These are phyloP conservation scores for Lodderomyces pseudojiufengensis DNA, from an alignment of 1,139 yeast species.

Conservation along the genomic window DNA sequence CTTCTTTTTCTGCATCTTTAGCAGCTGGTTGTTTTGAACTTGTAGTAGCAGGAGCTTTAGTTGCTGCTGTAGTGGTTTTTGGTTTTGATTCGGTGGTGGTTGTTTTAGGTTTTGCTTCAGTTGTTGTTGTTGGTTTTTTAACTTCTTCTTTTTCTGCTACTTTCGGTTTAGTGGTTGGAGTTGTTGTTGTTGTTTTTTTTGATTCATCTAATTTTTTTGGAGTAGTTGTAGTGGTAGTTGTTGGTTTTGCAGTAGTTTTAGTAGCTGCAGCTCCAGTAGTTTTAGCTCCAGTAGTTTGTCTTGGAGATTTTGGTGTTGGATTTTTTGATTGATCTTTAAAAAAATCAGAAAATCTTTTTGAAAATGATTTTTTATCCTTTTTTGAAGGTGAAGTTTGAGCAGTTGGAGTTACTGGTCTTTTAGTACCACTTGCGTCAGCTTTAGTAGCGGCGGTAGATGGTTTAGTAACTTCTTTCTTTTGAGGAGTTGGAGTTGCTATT, in stretches of 20 bases:
- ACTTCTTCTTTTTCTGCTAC: background rate
- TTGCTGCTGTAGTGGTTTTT: slow-evolving; percentile 1
- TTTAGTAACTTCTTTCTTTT: slow-evolving; percentile 1
- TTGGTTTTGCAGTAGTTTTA: slow-evolving; percentile 7
- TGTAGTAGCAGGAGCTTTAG: slow-evolving; percentile 5
- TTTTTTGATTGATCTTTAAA: slow-evolving; percentile 10
- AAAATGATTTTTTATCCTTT: slow-evolving; percentile 10
- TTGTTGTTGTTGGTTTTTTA: background rate
- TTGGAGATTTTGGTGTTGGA: slow-evolving; percentile 3
- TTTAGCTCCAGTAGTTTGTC: slow-evolving; percentile 7
- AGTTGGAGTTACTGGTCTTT: slow-evolving; percentile 10
- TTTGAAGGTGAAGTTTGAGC: slow-evolving; percentile 9
- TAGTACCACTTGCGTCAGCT: slow-evolving; percentile 3
- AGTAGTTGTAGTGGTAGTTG: slow-evolving; percentile 4
- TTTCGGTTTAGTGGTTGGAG: slow-evolving; percentile 3
- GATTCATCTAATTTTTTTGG: too few species aligned
- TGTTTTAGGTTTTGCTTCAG: slow-evolving; percentile 6
- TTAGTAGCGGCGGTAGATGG: slow-evolving; percentile 6
- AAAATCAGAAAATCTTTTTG: slow-evolving; percentile 13
- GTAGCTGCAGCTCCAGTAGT: background rate
- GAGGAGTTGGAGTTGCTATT: slow-evolving; percentile 4
- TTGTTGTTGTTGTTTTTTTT: slow-evolving; percentile 4
- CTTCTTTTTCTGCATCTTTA: slow-evolving; percentile 13
- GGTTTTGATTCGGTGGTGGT: slow-evolving; percentile 8
- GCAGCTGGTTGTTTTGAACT: slow-evolving; percentile 12